Evolutionary conservation across 1,284 basidiomycete species (phyloP), one percentile per base, ranked within the genome.

Genomic region (Trametes polyzona): DNA sequence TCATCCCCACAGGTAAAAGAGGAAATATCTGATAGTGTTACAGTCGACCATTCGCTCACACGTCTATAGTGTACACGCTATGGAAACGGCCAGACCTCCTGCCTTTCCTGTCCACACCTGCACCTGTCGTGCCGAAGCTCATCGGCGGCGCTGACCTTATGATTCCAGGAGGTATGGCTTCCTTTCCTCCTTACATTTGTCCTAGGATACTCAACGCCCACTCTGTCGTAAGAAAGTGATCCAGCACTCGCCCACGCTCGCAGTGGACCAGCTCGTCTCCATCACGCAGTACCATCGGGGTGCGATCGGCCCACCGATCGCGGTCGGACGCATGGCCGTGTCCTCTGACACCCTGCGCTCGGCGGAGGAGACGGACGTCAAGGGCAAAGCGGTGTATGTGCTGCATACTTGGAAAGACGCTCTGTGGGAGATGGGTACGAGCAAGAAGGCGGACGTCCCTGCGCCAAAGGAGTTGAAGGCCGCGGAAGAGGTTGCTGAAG

Each of bases 121-220:
- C 78, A 50, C 72, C 74, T 48, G 92, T 85, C 55, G 83, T 89
- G 36, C 83, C 86, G 2, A 76, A 85, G 40, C 78, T 92, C 19
- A 71, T 83, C 16, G 82, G 83, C 30, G 91, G 90, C 21, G 89
- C 90, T 1, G 88, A 92, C 72, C 78, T 92, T 6, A 91, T 92
- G 88, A 84, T 90, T 33, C 88, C 89, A 3, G 90, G 90, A 72
- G 87, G 90, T 86, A 68, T 69, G 82, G 74, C 50, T 43, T 23
- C 10, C 30, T 7, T 17, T 52, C 21, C 11, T n/a, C 3, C 9
- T 4, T 4, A n/a, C 33, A 50, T 6, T 33, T 17, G 16, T 19
- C 12, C 24, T n/a, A n/a, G n/a, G 4, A 21, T 27, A 27, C 39
- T 30, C 7, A 43, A 23, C 29, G 29, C 26, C 26, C 27, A 19